Evolutionary conservation across 306 rosid species (phyloP).

Genomic region (Cucumis cinereus): DNA sequence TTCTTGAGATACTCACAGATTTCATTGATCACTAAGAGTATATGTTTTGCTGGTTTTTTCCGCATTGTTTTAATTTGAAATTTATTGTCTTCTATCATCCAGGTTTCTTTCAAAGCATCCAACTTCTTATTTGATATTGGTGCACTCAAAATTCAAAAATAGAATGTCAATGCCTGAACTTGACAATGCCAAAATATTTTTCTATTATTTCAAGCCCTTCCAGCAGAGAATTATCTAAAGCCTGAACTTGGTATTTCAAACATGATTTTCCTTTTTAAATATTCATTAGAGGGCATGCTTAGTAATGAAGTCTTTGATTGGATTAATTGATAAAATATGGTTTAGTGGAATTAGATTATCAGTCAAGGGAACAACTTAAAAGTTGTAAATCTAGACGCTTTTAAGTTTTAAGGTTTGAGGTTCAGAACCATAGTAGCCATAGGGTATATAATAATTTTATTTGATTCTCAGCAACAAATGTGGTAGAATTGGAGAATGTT

Average conservation of each 20-base stretch:
- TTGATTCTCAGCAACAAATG: neutral
- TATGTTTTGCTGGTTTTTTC: too few species aligned
- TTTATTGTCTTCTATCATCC: neutral
- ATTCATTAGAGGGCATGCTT: neutral
- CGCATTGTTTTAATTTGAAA: neutral
- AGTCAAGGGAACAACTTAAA: neutral
- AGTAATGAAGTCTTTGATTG: neutral
- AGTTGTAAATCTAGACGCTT: neutral
- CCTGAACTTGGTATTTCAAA: neutral
- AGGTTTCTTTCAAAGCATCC: neutral
- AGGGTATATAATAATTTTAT: neutral
- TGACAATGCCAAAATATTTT: too few species aligned
- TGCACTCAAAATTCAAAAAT: neutral
- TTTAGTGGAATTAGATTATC: neutral
- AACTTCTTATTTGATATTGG: neutral
- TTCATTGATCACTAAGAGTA: too few species aligned
- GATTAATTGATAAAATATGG: neutral
- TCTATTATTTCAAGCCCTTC: too few species aligned
- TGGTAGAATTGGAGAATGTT: neutral
- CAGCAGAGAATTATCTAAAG: neutral
- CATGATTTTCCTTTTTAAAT: neutral
- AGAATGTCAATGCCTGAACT: neutral
- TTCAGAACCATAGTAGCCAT: neutral
- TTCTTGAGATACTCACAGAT: neutral
- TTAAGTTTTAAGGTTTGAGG: neutral